A percentile compares a stretch with the other conserved stretches of the same genome.
phyloP scores from a whole-genome alignment of 768 basidiomycete genomes.

The Aureoboletus auriporus region DNA sequence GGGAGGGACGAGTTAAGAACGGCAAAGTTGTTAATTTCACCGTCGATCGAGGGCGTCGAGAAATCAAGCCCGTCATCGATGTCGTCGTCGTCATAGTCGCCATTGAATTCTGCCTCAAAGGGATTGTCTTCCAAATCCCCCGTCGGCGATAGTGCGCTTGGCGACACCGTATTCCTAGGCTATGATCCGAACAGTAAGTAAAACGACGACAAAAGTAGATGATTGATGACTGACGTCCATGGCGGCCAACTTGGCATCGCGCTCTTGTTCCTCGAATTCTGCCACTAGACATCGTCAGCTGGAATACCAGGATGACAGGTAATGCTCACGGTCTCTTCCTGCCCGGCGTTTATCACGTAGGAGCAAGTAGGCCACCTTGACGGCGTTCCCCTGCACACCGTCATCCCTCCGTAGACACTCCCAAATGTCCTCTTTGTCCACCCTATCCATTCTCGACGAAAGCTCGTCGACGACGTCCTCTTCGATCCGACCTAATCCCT shows the following conservation, averaged over 20 bases:
- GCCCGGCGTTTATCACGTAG: constrained; percentile 83
- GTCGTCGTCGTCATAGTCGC: constrained; percentile 44
- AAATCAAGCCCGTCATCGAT: constrained; percentile 52
- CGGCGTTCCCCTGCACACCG: constrained; percentile 82
- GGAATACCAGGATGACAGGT: not conserved
- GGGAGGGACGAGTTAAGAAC: constrained; percentile 89
- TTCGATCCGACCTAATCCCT: constrained; percentile 88
- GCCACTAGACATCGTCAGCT: constrained; percentile 47
- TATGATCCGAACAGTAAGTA: constrained; percentile 24
- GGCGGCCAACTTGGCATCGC: constrained; percentile 72
- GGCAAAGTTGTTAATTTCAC: constrained; percentile 63
- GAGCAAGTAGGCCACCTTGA: constrained; percentile 96
- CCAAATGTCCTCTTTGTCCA: constrained; percentile 85
- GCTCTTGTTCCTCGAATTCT: constrained; percentile 79
- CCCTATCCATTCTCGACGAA: constrained; percentile 62
- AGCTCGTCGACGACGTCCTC: constrained; percentile 88
- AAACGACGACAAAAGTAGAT: not conserved
- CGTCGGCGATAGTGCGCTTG: constrained; percentile 60
- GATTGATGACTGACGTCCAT: constrained; percentile 66
- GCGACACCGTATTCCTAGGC: constrained; percentile 71
- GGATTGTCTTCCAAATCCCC: constrained; percentile 70
- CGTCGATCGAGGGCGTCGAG: constrained; percentile 35
- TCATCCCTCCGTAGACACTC: constrained; percentile 79
- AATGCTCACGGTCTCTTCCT: constrained; percentile 74
- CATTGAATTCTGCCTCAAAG: constrained; percentile 70